Base-by-base conservation (phyloP, 2,329 filamentous ascomycete genomes). In the Colletotrichum sojae region DNA sequence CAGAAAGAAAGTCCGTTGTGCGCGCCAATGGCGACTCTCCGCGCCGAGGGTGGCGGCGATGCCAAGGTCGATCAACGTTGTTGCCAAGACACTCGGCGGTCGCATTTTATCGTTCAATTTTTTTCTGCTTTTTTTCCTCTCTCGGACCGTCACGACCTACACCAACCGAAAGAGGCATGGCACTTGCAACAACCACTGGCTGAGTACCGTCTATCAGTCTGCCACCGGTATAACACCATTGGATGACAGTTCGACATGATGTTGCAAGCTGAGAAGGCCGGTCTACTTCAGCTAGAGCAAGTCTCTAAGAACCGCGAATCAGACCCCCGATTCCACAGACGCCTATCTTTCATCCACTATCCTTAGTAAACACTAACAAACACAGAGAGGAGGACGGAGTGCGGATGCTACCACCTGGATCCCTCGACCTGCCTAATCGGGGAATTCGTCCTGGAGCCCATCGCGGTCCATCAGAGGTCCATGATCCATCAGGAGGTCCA, bases 41-140 rank as follows among this genome's bases (percentile, higher is more conserved):
- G 39, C 18, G 27, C 12, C 27, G 31, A n/a, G 25, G 40, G 57
- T 61, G 69, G 66, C 69, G 61, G 15, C 52, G 40, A 59, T 71
- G 69, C 69, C 61, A 71, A 71, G 69, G 43, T 69, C 61, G 69
- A 70, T 70, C 69, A 71, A 63, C 55, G 69, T 65, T 63, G 31
- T 45, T 43, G 60, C 61, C 69, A 59, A 71, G 54, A 31, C 16
- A 27, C 65, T 69, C 52, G 66, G 63, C 63, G n/a, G 51, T 52
- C 39, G 64, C 64, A 67, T 67, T 63, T 8, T 27, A 27, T 49
- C n/a, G 40, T n/a, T 43, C 22, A 51, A 43, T 46, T 57, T 60
- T 22, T 59, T 39, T 48, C 18, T 18, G 27, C 39, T 55, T 39
- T 58, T 39, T 22, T 45, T 4, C 27, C 58, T 18, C 53, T 36